A percentile compares a stretch with the other conserved stretches of the same genome.
These are phyloP conservation scores for Synchytrium microbalum DNA, from an alignment of 371 early-diverging fungal species.

Conservation along the genomic window DNA sequence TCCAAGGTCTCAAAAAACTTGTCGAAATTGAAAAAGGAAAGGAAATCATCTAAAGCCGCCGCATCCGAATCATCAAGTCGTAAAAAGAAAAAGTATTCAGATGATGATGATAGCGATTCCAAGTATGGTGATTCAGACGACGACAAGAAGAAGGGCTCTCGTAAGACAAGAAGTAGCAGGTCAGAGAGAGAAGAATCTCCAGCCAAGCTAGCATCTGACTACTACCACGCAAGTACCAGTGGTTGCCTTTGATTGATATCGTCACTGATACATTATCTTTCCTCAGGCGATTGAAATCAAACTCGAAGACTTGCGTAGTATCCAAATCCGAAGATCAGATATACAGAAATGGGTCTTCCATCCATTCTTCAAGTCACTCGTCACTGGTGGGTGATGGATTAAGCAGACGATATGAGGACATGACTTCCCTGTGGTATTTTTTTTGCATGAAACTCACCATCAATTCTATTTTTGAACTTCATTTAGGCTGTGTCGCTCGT, in stretches of 20 bases:
- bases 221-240: no score
- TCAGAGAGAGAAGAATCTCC: neutral
- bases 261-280: no score
- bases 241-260: no score
- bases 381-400: no score
- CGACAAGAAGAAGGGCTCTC: neutral
- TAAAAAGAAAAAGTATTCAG: neutral
- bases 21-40: neutral
- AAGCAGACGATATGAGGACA: no score
- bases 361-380: neutral
- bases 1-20: neutral
- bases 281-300: no score
- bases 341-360: neutral
- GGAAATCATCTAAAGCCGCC: neutral
- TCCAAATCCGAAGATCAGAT: neutral
- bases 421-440: no score
- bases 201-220: no score
- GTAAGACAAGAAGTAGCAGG: neutral
- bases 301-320: neutral
- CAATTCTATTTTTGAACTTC: no score
- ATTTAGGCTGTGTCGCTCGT: neutral
- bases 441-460: no score
- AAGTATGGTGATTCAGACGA: neutral
- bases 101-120: neutral
- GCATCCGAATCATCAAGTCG: neutral